Conservation (phyloP, 768 basidiomycete species). For the Lactarius deliciosus region DNA sequence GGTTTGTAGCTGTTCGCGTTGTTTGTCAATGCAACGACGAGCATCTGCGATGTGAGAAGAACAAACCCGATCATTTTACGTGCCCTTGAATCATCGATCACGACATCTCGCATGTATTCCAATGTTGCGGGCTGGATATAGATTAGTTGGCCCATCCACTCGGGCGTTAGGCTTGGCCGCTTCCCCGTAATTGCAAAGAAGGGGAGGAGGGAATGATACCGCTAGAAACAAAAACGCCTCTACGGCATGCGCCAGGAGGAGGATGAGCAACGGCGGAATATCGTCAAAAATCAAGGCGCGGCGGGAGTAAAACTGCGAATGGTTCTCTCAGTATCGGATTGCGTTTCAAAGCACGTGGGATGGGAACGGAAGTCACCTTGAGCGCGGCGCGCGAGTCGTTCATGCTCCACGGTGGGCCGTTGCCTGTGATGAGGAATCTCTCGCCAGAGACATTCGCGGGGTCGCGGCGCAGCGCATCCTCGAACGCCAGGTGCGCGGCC, state of each 20-base stretch:
- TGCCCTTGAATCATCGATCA: constrained; percentile 40
- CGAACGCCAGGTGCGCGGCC: constrained; percentile 38
- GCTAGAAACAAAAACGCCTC: constrained; percentile 36
- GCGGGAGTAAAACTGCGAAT: constrained; percentile 35
- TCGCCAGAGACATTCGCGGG: constrained; percentile 36
- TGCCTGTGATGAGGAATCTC: constrained; percentile 39
- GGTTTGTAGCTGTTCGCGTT: constrained; percentile 33
- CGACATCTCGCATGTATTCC: constrained; percentile 36
- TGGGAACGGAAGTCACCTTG: constrained; percentile 31
- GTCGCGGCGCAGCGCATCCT: constrained; percentile 35
- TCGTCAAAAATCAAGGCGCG: constrained; percentile 34
- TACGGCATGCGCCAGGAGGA: constrained; percentile 36
- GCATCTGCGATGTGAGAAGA: not conserved
- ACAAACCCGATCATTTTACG: constrained; percentile 37
- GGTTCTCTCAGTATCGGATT: not conserved
- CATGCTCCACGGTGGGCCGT: constrained; percentile 37
- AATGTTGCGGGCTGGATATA: constrained; percentile 39
- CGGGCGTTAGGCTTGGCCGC: constrained; percentile 33
- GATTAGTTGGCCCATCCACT: constrained; percentile 37
- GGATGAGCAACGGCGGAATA: constrained; percentile 36
- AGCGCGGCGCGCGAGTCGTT: constrained; percentile 35
- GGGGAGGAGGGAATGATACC: constrained; percentile 35
- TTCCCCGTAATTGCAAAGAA: constrained; percentile 29
- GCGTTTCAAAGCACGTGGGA: not conserved
- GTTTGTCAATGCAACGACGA: not conserved